Percentiles rank a stretch among this genome's conserved stretches.
phyloP scores from a whole-genome alignment of 495 filamentous ascomycete genomes.

The Lasiosphaeris hirsuta region DNA sequence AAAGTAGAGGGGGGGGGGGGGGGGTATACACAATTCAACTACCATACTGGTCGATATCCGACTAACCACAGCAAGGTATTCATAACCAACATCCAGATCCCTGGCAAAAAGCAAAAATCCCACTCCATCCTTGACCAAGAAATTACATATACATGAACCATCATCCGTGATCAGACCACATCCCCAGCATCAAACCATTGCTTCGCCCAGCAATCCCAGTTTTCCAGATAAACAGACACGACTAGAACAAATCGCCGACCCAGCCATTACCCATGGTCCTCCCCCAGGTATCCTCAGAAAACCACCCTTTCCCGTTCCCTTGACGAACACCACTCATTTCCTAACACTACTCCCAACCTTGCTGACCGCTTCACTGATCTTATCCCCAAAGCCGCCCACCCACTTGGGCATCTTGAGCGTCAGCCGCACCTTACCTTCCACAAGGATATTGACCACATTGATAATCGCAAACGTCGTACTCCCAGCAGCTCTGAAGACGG shows the following conservation, averaged over 20 bases:
- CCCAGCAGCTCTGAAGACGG: conserved; percentile 78
- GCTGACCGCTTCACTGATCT: conserved; percentile 24
- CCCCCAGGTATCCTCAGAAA: neutral
- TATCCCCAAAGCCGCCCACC: conserved; percentile 41
- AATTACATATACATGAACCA: too few relatives aligned
- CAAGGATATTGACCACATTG: conserved; percentile 75
- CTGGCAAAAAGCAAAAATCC: too few relatives aligned
- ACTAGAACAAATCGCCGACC: neutral
- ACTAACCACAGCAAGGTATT: too few relatives aligned
- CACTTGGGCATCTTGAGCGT: conserved; percentile 49
- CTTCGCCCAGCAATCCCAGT: too few relatives aligned
- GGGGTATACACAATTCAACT: too few relatives aligned
- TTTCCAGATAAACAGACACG: too few relatives aligned
- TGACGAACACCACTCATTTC: conserved; percentile 1
- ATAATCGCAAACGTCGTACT: conserved; percentile 77
- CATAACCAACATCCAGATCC: too few relatives aligned
- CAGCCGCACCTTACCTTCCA: conserved; percentile 78
- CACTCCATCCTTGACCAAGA: too few relatives aligned
- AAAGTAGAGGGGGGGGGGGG: too few relatives aligned
- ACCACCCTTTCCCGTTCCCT: neutral
- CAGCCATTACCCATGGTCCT: neutral
- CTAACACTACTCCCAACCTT: conserved; percentile 25
- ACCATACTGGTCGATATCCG: too few relatives aligned
- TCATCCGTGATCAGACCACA: too few relatives aligned
- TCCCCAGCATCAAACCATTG: too few relatives aligned